Evolutionary conservation across 2,329 filamentous ascomycete species (phyloP).

Genomic region (Coniochaeta sp.): DNA sequence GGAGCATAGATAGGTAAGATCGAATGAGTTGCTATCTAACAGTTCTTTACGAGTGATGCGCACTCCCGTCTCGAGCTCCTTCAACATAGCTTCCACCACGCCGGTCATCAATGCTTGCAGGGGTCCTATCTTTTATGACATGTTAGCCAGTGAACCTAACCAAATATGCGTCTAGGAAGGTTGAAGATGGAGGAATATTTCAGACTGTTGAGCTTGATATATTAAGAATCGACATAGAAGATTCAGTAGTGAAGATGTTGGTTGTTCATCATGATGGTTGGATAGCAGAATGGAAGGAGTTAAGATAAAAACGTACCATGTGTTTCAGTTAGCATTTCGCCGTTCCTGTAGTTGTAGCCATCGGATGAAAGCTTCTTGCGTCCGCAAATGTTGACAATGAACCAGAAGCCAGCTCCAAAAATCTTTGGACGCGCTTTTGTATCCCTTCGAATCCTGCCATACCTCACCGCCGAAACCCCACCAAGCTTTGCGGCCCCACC

Average conservation of each 20-base stretch:
- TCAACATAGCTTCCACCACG: too few species aligned
- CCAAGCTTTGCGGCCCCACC: background rate
- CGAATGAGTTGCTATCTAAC: too few species aligned
- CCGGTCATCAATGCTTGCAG: background rate
- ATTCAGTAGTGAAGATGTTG: conserved; percentile 59
- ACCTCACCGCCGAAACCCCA: background rate
- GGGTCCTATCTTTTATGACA: background rate
- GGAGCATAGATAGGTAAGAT: too few species aligned
- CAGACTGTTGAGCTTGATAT: conserved; percentile 63
- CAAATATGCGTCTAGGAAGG: background rate
- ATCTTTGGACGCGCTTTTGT: background rate
- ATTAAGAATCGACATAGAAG: conserved; percentile 45
- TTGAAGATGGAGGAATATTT: conserved; percentile 21
- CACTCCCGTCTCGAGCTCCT: too few species aligned
- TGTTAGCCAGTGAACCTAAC: background rate
- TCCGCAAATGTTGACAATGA: too few species aligned
- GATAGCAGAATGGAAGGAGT: conserved; percentile 8
- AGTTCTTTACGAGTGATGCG: too few species aligned
- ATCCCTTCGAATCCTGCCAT: background rate
- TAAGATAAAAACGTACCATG: background rate
- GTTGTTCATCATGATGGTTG: conserved; percentile 48
- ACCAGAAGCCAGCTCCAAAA: too few species aligned
- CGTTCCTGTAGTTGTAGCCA: too few species aligned
- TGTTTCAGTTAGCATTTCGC: conserved; percentile 3
- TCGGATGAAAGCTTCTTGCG: too few species aligned